Evolutionary conservation across 2,329 filamentous ascomycete species (phyloP).

Genomic region (Trichoderma arundinaceum): DNA sequence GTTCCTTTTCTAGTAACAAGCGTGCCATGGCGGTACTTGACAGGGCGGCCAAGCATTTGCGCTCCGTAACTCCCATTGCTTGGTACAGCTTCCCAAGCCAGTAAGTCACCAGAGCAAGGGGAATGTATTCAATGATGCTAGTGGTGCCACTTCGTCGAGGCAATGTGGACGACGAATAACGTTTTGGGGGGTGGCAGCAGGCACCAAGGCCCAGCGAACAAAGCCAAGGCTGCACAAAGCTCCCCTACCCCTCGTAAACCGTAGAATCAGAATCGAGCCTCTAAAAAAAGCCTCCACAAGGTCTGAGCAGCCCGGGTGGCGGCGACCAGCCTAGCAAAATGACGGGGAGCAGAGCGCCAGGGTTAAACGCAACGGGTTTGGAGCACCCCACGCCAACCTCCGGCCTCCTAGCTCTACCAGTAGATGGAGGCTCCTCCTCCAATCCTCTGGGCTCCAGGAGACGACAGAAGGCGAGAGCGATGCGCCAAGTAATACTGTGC

Average conservation of each 20-base stretch:
- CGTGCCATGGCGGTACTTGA: constrained; percentile 15
- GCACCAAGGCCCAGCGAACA: constrained; percentile 19
- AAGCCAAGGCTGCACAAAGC: constrained; percentile 21
- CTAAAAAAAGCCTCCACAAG: constrained; percentile 26
- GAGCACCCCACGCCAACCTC: constrained; percentile 31
- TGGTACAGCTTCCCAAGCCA: constrained; percentile 10
- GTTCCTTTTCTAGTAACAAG: constrained; percentile 3
- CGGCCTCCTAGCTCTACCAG: constrained; percentile 24
- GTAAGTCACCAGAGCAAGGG: constrained; percentile 16
- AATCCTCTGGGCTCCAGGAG: constrained; percentile 2
- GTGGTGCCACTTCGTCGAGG: constrained; percentile 29
- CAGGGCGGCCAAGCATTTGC: constrained; percentile 16
- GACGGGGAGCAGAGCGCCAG: constrained; percentile 29
- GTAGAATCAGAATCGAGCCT: constrained; percentile 31
- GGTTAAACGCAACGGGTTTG: constrained; percentile 30
- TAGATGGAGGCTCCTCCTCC: constrained; percentile 25
- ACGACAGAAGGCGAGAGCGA: not conserved
- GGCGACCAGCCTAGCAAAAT: constrained; percentile 29
- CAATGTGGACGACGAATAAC: constrained; percentile 22
- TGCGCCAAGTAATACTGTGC: constrained; percentile 4
- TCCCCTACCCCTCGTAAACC: constrained; percentile 19
- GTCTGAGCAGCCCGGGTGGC: constrained; percentile 29
- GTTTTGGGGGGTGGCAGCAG: constrained; percentile 20
- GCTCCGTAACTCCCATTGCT: constrained; percentile 6
- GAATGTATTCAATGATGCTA: constrained; percentile 15